phyloP scores from a whole-genome alignment of 2,329 filamentous ascomycete genomes.

The Ophiocordyceps unilateralis region DNA sequence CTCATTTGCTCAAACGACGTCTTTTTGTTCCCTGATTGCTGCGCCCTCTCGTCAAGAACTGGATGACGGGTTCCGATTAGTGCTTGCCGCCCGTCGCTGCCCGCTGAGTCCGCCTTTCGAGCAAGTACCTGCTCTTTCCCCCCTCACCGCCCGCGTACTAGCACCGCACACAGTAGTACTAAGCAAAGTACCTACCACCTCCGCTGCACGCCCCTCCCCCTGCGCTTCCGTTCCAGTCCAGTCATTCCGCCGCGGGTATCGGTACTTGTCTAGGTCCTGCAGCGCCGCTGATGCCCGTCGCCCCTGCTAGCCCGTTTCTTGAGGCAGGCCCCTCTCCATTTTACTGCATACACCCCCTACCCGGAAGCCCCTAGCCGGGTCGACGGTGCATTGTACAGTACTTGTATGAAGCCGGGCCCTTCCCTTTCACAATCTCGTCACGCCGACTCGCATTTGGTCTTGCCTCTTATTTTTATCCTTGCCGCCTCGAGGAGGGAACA shows the following conservation, averaged over 20 bases:
- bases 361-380: background rate
- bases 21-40: too few relatives aligned
- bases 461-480: background rate
- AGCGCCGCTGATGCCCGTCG: background rate
- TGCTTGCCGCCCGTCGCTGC: too few relatives aligned
- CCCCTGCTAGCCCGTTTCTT: too few relatives aligned
- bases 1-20: too few relatives aligned
- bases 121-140: too few relatives aligned
- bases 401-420: slow-evolving; percentile 5
- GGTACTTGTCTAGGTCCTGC: background rate
- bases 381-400: slow-evolving; percentile 1
- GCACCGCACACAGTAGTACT: too few relatives aligned
- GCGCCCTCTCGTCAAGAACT: too few relatives aligned
- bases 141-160: too few relatives aligned
- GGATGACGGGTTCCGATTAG: too few relatives aligned
- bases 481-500: background rate
- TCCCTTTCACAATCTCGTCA: slow-evolving; percentile 1
- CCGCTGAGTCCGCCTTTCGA: too few relatives aligned
- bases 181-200: too few relatives aligned
- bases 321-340: background rate
- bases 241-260: background rate
- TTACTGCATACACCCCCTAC: background rate
- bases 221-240: background rate
- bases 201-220: background rate
- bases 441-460: slow-evolving; percentile 1